Conservation (phyloP, 768 basidiomycete species). For the Rickenella mellea region DNA sequence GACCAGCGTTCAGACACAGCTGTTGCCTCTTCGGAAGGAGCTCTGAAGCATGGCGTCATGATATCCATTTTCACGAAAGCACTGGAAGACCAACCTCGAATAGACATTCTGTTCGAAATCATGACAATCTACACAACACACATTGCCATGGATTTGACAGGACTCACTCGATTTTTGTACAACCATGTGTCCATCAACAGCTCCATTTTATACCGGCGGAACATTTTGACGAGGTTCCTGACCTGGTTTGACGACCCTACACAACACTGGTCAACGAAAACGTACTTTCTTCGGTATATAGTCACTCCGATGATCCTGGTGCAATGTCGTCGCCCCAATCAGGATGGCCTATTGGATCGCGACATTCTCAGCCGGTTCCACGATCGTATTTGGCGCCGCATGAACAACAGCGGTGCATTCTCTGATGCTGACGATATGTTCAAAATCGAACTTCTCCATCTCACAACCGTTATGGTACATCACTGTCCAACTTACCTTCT, state of each 20-base stretch:
- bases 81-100: slow-evolving; percentile 59
- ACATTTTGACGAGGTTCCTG: slow-evolving; percentile 76
- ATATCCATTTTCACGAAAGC: slow-evolving; percentile 71
- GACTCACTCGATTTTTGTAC: slow-evolving; percentile 78
- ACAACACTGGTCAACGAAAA: slow-evolving; percentile 67
- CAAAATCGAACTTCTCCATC: slow-evolving; percentile 82
- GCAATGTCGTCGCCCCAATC: slow-evolving; percentile 49
- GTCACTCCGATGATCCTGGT: slow-evolving; percentile 81
- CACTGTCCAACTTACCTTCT: slow-evolving; percentile 72
- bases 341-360: slow-evolving; percentile 56
- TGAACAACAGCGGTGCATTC: slow-evolving; percentile 45
- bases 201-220: slow-evolving; percentile 64
- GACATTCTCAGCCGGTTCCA: slow-evolving; percentile 66
- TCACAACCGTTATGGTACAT: slow-evolving; percentile 84
- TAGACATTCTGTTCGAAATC: slow-evolving; percentile 85
- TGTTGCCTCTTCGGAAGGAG: slow-evolving; percentile 37
- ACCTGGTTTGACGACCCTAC: slow-evolving; percentile 67
- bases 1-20: slow-evolving; percentile 29
- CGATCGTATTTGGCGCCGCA: slow-evolving; percentile 72
- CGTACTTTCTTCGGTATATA: slow-evolving; percentile 69
- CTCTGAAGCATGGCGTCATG: slow-evolving; percentile 55
- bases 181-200: slow-evolving; percentile 70
- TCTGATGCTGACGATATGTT: slow-evolving; percentile 70
- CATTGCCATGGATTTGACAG: slow-evolving; percentile 73
- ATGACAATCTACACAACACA: slow-evolving; percentile 72